Conservation (phyloP, 768 basidiomycete genomes). For the Exidia glandulosa region DNA sequence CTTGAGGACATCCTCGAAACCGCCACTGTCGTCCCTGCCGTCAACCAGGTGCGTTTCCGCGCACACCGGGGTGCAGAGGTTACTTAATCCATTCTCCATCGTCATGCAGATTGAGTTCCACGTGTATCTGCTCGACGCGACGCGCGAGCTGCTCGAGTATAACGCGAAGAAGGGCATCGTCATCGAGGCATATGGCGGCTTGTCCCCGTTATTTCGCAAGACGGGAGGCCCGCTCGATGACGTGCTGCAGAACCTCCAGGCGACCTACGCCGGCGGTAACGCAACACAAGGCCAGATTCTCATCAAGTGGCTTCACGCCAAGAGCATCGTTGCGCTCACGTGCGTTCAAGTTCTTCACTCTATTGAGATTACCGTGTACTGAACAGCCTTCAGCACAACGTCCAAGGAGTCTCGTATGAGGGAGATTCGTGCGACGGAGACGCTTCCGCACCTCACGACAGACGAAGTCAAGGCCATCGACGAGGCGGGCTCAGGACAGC, state of each 20-base stretch:
- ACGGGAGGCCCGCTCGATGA: constrained; percentile 38
- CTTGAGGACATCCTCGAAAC: constrained; percentile 62
- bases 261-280: not conserved
- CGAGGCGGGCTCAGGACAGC: constrained; percentile 10
- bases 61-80: constrained; percentile 1
- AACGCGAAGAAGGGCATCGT: constrained; percentile 25
- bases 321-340: constrained; percentile 23
- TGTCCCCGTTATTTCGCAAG: constrained; percentile 39
- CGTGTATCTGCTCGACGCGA: constrained; percentile 33
- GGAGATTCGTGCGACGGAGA: constrained; percentile 14
- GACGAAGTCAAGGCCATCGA: constrained; percentile 14
- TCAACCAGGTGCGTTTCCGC: constrained; percentile 52
- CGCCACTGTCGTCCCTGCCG: constrained; percentile 60
- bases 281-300: constrained; percentile 8
- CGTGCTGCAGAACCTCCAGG: constrained; percentile 22
- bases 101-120: constrained; percentile 37
- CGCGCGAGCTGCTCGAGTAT: constrained; percentile 22
- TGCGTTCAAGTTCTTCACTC: constrained; percentile 19
- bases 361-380: not conserved
- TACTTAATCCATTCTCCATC: not conserved
- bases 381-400: constrained; percentile 17
- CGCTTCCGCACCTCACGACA: constrained; percentile 14
- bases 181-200: constrained; percentile 29
- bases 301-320: constrained; percentile 9
- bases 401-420: constrained; percentile 21